Evolutionary conservation across 2,329 filamentous ascomycete species (phyloP).

Genomic region (Neonectria coccinea): DNA sequence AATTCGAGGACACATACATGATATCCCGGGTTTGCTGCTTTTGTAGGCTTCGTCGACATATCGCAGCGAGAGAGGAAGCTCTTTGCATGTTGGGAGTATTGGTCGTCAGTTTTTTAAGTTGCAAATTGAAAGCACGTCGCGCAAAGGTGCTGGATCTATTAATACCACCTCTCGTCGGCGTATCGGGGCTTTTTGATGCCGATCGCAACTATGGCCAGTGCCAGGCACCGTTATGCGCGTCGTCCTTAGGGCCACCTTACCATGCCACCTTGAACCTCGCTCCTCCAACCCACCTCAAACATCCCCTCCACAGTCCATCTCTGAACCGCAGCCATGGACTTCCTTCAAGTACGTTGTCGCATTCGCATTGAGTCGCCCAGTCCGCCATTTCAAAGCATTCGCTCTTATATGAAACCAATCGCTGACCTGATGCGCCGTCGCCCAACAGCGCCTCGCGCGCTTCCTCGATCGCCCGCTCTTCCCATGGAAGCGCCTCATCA

Average conservation of each 20-base stretch:
- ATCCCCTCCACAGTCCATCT: conserved; percentile 32
- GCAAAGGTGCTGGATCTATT: not conserved
- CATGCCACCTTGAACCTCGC: conserved; percentile 33
- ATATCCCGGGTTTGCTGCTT: not conserved
- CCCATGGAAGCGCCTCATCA: conserved; percentile 96
- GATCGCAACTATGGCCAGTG: conserved; percentile 20
- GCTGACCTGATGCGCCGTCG: conserved; percentile 30
- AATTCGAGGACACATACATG: too few relatives aligned
- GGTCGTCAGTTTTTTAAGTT: not conserved
- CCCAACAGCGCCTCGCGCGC: conserved; percentile 75
- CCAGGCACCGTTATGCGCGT: conserved; percentile 21
- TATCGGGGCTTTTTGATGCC: conserved; percentile 37
- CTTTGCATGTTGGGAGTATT: not conserved
- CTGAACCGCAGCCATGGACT: conserved; percentile 55
- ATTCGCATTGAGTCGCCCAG: not conserved
- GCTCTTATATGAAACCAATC: conserved; percentile 14
- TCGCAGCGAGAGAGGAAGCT: not conserved
- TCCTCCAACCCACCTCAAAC: conserved; percentile 34
- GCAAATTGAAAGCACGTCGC: not conserved
- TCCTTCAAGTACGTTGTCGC: conserved; percentile 55
- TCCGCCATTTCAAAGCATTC: not conserved
- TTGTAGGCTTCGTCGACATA: too few relatives aligned
- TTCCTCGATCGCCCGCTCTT: conserved; percentile 92
- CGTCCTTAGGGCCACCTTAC: conserved; percentile 40
- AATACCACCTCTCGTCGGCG: conserved; percentile 28